Base-by-base conservation (phyloP, 441 rosid genomes). In the Populus hybrid region DNA sequence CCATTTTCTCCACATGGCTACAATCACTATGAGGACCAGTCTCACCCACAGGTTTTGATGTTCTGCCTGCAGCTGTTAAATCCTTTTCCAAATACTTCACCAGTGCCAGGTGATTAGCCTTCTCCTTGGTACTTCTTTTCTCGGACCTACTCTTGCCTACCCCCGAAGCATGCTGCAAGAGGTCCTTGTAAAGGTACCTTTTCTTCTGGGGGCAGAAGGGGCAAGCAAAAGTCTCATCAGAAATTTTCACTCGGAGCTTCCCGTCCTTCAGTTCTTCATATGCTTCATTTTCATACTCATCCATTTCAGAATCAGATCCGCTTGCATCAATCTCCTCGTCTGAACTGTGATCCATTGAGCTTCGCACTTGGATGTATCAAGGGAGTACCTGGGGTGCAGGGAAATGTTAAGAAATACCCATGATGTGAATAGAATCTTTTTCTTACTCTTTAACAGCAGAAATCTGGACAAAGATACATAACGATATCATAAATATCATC, bases 91-190 rank as follows among this genome's bases (percentile, higher is more conserved):
- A 84, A 85, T 90, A 95, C 74, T 84, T 94, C 32, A 83, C 86
- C 78, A 94, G 79, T 67, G 99, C 98, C 69, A 90, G 85, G 88
- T 95, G 99, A 81, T 82, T 84, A 23, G 92, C 98, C 80, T 87
- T 94, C 83, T 90, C 93, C 69, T 88, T 91, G 3, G 78, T 73
- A 70, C 88, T 89, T 80, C 98, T 83, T 82, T 95, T 94, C 34
- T 85, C 84, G 1, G 97, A 95, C 42, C 67, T 38, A 79, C 99
- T 94, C 67, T 83, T 87, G 69, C 97, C 97, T 74, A 95, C 94
- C 50, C 97, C 97, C 64, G 97, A 89, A 74, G 98, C 99, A 86
- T 96, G 99, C 75, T 94, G 97, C 79, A 96, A 92, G 71, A 96
- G 89, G 75, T 94, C 98, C 32, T 74, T 76, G 73, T 89, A 94